Percentiles rank a stretch among this genome's conserved stretches.
These are phyloP conservation scores for Melastoma candidum DNA, from an alignment of 441 rosid species.

Conservation along the genomic window DNA sequence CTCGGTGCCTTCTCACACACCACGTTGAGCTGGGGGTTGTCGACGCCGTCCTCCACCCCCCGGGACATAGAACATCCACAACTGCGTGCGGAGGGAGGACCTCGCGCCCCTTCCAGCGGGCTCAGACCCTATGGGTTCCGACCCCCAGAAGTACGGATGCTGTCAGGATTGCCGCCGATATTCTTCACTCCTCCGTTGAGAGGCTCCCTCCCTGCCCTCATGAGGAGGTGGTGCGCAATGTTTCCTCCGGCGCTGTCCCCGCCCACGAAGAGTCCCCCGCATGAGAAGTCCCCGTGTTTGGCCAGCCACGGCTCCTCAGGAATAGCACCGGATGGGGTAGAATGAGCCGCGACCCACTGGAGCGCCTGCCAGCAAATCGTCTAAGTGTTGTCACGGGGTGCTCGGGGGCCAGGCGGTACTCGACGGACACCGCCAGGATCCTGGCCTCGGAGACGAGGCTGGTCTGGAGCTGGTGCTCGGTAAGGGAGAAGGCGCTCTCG, in stretches of 20 bases:
- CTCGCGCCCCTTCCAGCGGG: constrained; percentile 7
- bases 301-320: constrained; percentile 24
- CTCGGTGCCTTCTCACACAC: constrained; percentile 19
- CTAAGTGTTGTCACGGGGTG: constrained; percentile 23
- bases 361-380: constrained; percentile 36
- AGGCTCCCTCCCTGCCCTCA: constrained; percentile 26
- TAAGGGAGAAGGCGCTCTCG: constrained; percentile 30
- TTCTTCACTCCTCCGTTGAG: constrained; percentile 20
- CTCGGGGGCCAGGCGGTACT: constrained; percentile 42
- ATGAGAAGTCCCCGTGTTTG: constrained; percentile 19
- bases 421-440: constrained; percentile 28
- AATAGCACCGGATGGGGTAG: not conserved
- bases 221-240: constrained; percentile 19
- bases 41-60: constrained; percentile 19
- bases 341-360: constrained; percentile 28
- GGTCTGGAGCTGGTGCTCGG: constrained; percentile 23
- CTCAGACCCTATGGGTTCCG: constrained; percentile 27
- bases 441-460: constrained; percentile 22
- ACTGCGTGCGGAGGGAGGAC: not conserved
- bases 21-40: constrained; percentile 28
- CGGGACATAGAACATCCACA: constrained; percentile 24
- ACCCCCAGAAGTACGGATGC: constrained; percentile 41
- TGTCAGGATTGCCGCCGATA: constrained; percentile 23
- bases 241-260: constrained; percentile 44
- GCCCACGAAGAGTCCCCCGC: constrained; percentile 19